Percentiles rank a stretch among this genome's conserved stretches.
phyloP scores from a whole-genome alignment of 2,329 filamentous ascomycete species.

The Trichoderma sp. region DNA sequence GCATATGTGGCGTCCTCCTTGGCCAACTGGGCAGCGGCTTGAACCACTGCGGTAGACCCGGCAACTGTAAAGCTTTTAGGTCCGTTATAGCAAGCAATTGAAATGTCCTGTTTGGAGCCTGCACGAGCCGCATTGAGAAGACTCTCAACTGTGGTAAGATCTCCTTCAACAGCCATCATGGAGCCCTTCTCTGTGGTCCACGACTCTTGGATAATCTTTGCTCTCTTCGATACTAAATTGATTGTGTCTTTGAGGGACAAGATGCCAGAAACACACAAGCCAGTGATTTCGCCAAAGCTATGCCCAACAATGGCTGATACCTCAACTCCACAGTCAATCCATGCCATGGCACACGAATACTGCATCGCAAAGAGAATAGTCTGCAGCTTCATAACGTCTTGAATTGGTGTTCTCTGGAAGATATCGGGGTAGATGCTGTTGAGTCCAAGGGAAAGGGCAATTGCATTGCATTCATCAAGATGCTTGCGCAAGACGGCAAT shows the following conservation, averaged over 20 bases:
- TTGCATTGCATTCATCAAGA: slow-evolving; percentile 18
- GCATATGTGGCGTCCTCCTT: background rate
- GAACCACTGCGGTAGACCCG: slow-evolving; percentile 35
- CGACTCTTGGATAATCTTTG: background rate
- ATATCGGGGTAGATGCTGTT: slow-evolving; percentile 33
- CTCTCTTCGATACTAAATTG: background rate
- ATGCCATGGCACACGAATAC: slow-evolving; percentile 35
- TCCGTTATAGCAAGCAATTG: slow-evolving; percentile 50
- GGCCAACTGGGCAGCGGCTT: slow-evolving; percentile 24
- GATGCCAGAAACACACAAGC: background rate
- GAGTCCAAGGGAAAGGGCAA: slow-evolving; percentile 22
- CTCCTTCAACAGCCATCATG: background rate
- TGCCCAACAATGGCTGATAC: slow-evolving; percentile 35
- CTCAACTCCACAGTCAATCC: slow-evolving; percentile 37
- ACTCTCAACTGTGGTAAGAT: background rate
- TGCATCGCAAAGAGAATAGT: slow-evolving; percentile 40
- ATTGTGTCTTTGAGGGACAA: background rate
- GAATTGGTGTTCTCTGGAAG: slow-evolving; percentile 29
- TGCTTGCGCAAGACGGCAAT: slow-evolving; percentile 25
- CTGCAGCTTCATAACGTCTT: slow-evolving; percentile 36
- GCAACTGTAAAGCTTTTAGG: slow-evolving; percentile 43
- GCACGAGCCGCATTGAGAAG: slow-evolving; percentile 10
- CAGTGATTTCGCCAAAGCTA: slow-evolving; percentile 20
- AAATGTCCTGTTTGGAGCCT: slow-evolving; percentile 25
- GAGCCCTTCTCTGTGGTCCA: background rate